Conservation (phyloP, 345 rosid genomes). For the Heritiera fomes region DNA sequence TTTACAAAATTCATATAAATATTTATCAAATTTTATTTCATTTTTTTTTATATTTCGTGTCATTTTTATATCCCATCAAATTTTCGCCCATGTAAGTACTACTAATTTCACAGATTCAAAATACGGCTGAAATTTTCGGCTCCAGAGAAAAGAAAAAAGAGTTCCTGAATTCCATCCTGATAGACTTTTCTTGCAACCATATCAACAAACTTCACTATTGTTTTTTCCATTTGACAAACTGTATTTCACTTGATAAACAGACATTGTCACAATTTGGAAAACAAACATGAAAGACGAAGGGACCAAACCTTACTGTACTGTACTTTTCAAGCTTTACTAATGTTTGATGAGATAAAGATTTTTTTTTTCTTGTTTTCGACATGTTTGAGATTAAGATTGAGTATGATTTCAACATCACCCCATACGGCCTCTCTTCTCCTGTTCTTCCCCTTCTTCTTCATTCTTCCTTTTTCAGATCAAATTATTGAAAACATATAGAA, state of each 20-base stretch:
- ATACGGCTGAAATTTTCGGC: neutral
- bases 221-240: neutral
- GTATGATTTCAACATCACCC: neutral
- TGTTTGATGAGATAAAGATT: neutral
- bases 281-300: slow-evolving; percentile 18
- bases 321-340: neutral
- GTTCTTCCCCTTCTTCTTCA: neutral
- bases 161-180: neutral
- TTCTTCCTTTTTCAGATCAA: neutral
- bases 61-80: too few relatives aligned
- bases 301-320: slow-evolving; percentile 10
- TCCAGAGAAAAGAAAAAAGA: neutral
- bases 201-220: neutral
- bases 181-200: neutral
- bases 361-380: neutral
- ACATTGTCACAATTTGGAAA: slow-evolving; percentile 8
- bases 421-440: neutral
- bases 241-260: slow-evolving; percentile 18
- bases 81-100: neutral
- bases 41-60: too few relatives aligned
- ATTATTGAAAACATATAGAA: neutral
- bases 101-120: neutral
- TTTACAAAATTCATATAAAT: too few relatives aligned
- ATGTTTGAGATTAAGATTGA: slow-evolving; percentile 11
- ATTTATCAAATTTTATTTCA: too few relatives aligned